Conservation (phyloP, 2,329 filamentous ascomycete genomes). For the Didymellaceae sp. region DNA sequence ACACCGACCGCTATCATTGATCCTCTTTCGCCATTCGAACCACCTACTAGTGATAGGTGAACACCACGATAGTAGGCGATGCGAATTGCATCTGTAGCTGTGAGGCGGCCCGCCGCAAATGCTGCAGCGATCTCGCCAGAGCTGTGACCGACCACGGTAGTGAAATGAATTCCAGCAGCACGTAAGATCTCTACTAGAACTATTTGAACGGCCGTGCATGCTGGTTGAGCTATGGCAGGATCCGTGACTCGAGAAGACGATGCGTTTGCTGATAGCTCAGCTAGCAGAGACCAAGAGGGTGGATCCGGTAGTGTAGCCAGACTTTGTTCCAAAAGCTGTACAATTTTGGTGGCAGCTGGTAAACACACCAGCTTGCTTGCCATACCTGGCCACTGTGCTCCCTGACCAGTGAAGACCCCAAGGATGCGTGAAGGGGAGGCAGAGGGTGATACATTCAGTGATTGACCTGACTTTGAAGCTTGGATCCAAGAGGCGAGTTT, state of each 20-base stretch:
- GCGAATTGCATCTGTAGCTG: conserved; percentile 17
- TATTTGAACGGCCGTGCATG: conserved; percentile 36
- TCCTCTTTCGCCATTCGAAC: conserved; percentile 18
- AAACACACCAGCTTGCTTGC: conserved; percentile 27
- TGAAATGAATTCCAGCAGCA: conserved; percentile 19
- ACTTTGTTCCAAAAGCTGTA: conserved; percentile 21
- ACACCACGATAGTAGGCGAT: conserved; percentile 28
- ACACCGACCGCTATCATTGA: conserved; percentile 44
- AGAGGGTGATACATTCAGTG: neutral
- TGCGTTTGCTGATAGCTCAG: conserved; percentile 15
- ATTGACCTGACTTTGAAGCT: neutral
- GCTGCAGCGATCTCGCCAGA: conserved; percentile 39
- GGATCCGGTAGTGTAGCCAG: conserved; percentile 5
- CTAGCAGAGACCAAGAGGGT: conserved; percentile 25
- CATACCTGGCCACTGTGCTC: conserved; percentile 39
- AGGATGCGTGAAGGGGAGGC: neutral
- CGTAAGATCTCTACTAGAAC: conserved; percentile 27
- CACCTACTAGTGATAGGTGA: neutral
- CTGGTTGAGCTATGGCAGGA: conserved; percentile 26
- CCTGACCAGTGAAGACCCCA: conserved; percentile 39
- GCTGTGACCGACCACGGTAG: conserved; percentile 25
- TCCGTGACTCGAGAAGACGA: conserved; percentile 12
- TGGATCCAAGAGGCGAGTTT: neutral
- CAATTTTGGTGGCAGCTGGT: conserved; percentile 2
- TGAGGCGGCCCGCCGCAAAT: conserved; percentile 29